A percentile compares a stretch with the other conserved stretches of the same genome.
Conservation (phyloP, 2,329 filamentous ascomycete species). For the Clarireedia monteithiana region DNA sequence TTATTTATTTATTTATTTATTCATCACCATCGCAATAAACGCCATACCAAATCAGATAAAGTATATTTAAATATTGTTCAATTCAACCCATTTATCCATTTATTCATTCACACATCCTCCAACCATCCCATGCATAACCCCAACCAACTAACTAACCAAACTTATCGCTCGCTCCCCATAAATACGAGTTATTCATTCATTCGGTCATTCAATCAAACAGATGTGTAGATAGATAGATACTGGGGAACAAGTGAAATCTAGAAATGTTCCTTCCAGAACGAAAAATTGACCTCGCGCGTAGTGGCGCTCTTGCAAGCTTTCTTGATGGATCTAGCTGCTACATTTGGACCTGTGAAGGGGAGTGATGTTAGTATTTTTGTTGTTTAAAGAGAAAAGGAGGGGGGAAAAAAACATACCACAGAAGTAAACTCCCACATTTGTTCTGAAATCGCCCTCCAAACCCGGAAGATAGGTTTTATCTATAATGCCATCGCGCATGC, state of each 20-base stretch:
- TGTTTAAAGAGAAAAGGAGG: constrained; percentile 13
- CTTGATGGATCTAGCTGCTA: constrained; percentile 72
- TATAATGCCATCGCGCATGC: constrained; percentile 81
- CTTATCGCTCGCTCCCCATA: background rate
- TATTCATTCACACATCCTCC: too few species aligned
- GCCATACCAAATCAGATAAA: too few species aligned
- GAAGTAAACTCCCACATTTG: constrained; percentile 94
- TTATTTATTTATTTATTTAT: too few species aligned
- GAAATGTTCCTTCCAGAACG: constrained; percentile 98
- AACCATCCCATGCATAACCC: background rate
- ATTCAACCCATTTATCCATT: too few species aligned
- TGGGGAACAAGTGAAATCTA: constrained; percentile 28
- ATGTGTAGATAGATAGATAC: too few species aligned
- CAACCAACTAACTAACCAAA: too few species aligned
- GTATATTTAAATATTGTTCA: too few species aligned
- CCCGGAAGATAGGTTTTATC: constrained; percentile 80
- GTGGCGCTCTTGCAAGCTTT: constrained; percentile 68
- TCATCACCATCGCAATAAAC: too few species aligned
- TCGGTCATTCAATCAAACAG: background rate
- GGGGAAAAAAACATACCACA: constrained; percentile 66
- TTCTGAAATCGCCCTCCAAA: constrained; percentile 66
- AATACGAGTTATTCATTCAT: background rate
- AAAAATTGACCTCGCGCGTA: constrained; percentile 76
- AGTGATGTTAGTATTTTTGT: constrained; percentile 10
- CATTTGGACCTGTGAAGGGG: constrained; percentile 23